Base-by-base conservation (phyloP, 805 yeast species). In the Lipomyces kockii region DNA sequence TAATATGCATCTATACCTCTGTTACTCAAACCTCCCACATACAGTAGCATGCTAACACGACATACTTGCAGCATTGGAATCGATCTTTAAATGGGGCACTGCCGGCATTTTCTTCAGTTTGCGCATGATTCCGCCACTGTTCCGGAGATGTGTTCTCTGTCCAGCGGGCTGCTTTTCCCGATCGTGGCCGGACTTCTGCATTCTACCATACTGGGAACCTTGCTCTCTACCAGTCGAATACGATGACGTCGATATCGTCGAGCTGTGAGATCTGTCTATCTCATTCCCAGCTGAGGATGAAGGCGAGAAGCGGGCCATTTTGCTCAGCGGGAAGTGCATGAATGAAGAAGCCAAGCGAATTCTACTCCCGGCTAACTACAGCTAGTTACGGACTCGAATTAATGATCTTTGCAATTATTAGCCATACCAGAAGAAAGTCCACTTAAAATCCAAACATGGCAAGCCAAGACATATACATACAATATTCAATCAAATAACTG, bases 31-130 rank as follows among this genome's bases (percentile, higher is more conserved):
- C 34, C 34, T 12, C n/a, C n/a, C 27, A 7, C 12, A 1, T 52
- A 11, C 32, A 52, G 7, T 14, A 29, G 9, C 17, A 22, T 49
- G 8, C 14, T 6, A 25, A 5, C 12, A 11, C 34, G 8, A 56
- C 67, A 9, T 43, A 60, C 67, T 60, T 7, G 67, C 67, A 29
- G 67, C 39, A 29, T 25, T 14, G 7, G 66, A 25, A 25, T 64
- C 63, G 46, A 64, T 64, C 11, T 43, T 61, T 46, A 64, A 43
- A 27, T 51, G 49, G 1, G 55, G n/a, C 29, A 22, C 55, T 25
- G 34, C 11, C n/a, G n/a, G 55, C 34, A 12, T 25, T 22, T 22
- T 25, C 55, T 52, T 25, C 35, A 25, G 34, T 52, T 22, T 29
- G 34, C 27, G 34, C 55, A 52, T 52, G 12, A 29, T 25, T 52